Evolutionary conservation across 495 filamentous ascomycete species (phyloP).

Genomic region (Penicillium pulvis): DNA sequence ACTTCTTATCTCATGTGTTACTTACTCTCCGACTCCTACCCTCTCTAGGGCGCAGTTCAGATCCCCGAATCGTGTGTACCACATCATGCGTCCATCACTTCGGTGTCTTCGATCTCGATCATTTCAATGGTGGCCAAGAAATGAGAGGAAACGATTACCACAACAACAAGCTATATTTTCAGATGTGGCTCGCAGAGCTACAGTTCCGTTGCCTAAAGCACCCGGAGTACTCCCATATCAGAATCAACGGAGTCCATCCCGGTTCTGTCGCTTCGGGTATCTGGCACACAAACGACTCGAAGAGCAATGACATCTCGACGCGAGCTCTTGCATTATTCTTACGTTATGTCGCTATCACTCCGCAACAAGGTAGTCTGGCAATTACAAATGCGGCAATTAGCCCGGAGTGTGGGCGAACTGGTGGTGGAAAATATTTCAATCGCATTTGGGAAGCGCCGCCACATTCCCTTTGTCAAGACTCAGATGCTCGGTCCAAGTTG

Average conservation of each 20-base stretch:
- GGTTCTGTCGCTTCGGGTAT: constrained; percentile 29
- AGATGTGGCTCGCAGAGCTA: constrained; percentile 31
- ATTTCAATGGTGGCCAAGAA: constrained; percentile 5
- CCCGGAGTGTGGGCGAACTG: constrained; percentile 20
- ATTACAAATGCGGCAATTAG: constrained; percentile 27
- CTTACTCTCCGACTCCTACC: constrained; percentile 28
- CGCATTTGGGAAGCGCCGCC: constrained; percentile 28
- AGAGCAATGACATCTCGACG: neutral
- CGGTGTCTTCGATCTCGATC: constrained; percentile 22
- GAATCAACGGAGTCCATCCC: constrained; percentile 29
- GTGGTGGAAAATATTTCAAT: constrained; percentile 33
- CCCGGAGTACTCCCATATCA: constrained; percentile 28
- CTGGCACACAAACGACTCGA: constrained; percentile 11
- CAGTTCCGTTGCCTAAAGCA: constrained; percentile 23
- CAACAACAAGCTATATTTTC: constrained; percentile 31
- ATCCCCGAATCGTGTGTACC: constrained; percentile 31
- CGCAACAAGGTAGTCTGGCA: constrained; percentile 29
- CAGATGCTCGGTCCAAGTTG: constrained; percentile 15
- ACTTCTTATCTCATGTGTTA: constrained; percentile 31
- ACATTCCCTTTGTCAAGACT: constrained; percentile 19
- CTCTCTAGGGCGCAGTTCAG: constrained; percentile 21
- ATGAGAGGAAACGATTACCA: constrained; percentile 18
- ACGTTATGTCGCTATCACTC: constrained; percentile 20
- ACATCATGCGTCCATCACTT: constrained; percentile 29
- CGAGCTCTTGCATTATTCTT: constrained; percentile 6